Percentiles rank a stretch among this genome's conserved stretches.
Evolutionary conservation across 148 eudicot species (phyloP).

Genomic region (Hydrangea macrophylla): DNA sequence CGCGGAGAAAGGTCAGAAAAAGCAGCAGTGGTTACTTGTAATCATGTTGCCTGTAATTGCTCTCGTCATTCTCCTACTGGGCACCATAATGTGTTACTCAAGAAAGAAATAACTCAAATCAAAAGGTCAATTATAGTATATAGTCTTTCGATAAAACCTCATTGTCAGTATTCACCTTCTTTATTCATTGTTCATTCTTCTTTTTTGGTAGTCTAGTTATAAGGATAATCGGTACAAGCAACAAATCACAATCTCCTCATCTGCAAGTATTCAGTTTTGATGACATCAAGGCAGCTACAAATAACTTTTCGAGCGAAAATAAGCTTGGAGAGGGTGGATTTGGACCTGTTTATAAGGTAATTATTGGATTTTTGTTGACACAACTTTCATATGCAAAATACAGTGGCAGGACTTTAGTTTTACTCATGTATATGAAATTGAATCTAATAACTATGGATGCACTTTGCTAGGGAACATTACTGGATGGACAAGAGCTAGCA

Average conservation of each 20-base stretch:
- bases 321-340: slow-evolving; percentile 50
- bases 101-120: slow-evolving; percentile 10
- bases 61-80: slow-evolving; percentile 14
- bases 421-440: too few relatives aligned
- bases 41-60: slow-evolving; percentile 21
- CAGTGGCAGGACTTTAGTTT: too few relatives aligned
- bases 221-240: background rate
- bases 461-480: slow-evolving; percentile 33
- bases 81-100: slow-evolving; percentile 7
- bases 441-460: background rate
- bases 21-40: slow-evolving; percentile 4
- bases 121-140: slow-evolving; percentile 12
- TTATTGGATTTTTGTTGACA: background rate
- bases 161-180: background rate
- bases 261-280: slow-evolving; percentile 26
- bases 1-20: slow-evolving; percentile 2
- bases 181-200: too few relatives aligned
- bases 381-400: too few relatives aligned
- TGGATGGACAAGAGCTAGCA: slow-evolving; percentile 36
- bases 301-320: slow-evolving; percentile 24
- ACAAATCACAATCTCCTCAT: slow-evolving; percentile 10
- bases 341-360: slow-evolving; percentile 50
- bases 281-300: slow-evolving; percentile 29
- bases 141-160: too few relatives aligned
- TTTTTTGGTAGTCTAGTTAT: background rate